phyloP scores from a whole-genome alignment of 345 rosid species.

The Eutrema japonicum region DNA sequence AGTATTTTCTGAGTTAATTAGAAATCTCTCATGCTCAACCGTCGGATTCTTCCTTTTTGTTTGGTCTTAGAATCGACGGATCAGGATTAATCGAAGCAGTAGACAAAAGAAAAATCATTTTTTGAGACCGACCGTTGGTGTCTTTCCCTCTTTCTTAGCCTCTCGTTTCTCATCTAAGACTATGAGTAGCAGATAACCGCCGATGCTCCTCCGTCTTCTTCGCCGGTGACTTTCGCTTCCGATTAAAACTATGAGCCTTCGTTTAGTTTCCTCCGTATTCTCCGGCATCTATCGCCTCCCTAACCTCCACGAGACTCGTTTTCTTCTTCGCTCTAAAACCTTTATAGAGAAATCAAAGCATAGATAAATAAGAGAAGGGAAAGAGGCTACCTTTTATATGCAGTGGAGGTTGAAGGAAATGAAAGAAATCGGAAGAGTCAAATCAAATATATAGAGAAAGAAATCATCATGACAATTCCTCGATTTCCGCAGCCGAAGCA shows the following conservation, averaged over 20 bases:
- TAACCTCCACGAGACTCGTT: constrained; percentile 43
- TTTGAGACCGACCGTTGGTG: constrained; percentile 40
- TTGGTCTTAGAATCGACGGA: constrained; percentile 27
- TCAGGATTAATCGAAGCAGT: neutral
- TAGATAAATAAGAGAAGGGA: no score
- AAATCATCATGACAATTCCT: no score
- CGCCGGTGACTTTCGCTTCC: constrained; percentile 36
- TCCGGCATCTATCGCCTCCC: constrained; percentile 32
- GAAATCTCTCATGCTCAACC: neutral
- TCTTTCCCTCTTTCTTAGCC: constrained; percentile 38
- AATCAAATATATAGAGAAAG: no score
- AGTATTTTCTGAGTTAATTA: neutral
- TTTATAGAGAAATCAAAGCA: no score
- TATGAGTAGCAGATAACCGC: constrained; percentile 19
- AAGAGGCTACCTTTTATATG: no score
- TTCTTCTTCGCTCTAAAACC: constrained; percentile 43
- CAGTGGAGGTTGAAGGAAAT: no score
- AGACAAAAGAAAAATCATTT: neutral
- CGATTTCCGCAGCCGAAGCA: no score
- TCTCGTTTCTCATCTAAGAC: constrained; percentile 65
- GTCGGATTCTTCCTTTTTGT: constrained; percentile 7
- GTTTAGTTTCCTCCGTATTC: constrained; percentile 48
- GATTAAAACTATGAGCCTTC: constrained; percentile 33
- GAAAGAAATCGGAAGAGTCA: no score
- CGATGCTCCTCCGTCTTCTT: constrained; percentile 41